These are phyloP conservation scores for Bombardia bombarda DNA, from an alignment of 495 filamentous ascomycete species.

Conservation along the genomic window DNA sequence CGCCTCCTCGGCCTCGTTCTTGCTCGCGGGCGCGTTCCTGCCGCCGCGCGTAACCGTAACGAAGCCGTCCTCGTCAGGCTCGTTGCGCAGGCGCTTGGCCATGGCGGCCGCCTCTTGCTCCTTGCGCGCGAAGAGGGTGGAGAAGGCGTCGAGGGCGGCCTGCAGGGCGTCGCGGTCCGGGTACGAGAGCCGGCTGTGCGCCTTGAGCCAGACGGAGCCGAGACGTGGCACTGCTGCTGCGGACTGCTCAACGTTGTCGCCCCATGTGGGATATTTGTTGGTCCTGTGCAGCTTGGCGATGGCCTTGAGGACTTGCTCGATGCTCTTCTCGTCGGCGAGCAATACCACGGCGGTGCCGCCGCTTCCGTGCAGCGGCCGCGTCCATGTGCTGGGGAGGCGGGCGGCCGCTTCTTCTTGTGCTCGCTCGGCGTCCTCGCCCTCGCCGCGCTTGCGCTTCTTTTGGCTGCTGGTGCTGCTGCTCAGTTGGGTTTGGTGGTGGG, in stretches of 20 bases:
- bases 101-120: slow-evolving; percentile 59
- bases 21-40: slow-evolving; percentile 61
- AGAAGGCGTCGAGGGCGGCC: slow-evolving; percentile 68
- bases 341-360: slow-evolving; percentile 72
- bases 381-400: slow-evolving; percentile 63
- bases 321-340: slow-evolving; percentile 73
- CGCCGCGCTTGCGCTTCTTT: slow-evolving; percentile 65
- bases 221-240: slow-evolving; percentile 49
- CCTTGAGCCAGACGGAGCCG: slow-evolving; percentile 53
- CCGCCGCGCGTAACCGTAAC: slow-evolving; percentile 78
- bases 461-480: too few relatives aligned
- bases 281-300: slow-evolving; percentile 53
- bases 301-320: slow-evolving; percentile 64
- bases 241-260: slow-evolving; percentile 36
- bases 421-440: slow-evolving; percentile 42
- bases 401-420: slow-evolving; percentile 43
- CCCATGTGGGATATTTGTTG: slow-evolving; percentile 54
- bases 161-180: slow-evolving; percentile 59
- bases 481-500: too few relatives aligned
- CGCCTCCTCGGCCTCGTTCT: slow-evolving; percentile 65
- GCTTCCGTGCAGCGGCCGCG: slow-evolving; percentile 58
- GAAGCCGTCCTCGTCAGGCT: slow-evolving; percentile 93
- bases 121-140: slow-evolving; percentile 58
- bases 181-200: slow-evolving; percentile 60
- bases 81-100: slow-evolving; percentile 55